These are phyloP conservation scores for Aspergillus homomorphus DNA, from an alignment of 495 filamentous ascomycete species.

Conservation along the genomic window DNA sequence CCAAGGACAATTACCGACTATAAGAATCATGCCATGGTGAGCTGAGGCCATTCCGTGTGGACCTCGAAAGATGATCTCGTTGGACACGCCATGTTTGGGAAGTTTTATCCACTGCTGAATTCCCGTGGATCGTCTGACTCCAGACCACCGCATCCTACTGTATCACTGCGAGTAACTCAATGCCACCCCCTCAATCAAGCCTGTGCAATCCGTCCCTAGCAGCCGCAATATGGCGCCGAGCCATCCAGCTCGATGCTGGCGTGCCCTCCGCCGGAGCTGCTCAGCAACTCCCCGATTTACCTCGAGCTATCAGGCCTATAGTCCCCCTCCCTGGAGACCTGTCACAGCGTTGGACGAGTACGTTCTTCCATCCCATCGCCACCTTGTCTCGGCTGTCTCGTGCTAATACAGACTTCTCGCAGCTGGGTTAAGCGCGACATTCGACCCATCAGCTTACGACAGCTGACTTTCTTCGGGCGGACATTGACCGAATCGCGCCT, in stretches of 20 bases:
- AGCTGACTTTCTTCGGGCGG: slow-evolving; percentile 91
- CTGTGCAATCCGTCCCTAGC: slow-evolving; percentile 16
- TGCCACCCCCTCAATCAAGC: slow-evolving; percentile 17
- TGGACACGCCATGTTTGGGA: slow-evolving; percentile 19
- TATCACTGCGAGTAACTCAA: slow-evolving; percentile 8
- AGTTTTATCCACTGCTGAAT: slow-evolving; percentile 8
- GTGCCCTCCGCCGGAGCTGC: slow-evolving; percentile 20
- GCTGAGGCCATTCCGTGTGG: slow-evolving; percentile 1
- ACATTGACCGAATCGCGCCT: slow-evolving; percentile 86
- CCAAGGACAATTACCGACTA: not conserved
- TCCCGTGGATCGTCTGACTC: slow-evolving; percentile 8
- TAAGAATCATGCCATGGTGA: slow-evolving; percentile 9
- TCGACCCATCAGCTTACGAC: slow-evolving; percentile 81
- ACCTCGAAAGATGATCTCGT: not conserved
- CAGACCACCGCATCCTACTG: slow-evolving; percentile 4
- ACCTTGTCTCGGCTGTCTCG: slow-evolving; percentile 11
- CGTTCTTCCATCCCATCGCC: slow-evolving; percentile 17
- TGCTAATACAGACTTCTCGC: slow-evolving; percentile 13
- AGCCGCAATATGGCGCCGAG: slow-evolving; percentile 31
- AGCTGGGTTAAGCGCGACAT: slow-evolving; percentile 88
- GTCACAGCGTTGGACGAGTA: slow-evolving; percentile 87
- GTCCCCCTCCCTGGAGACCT: slow-evolving; percentile 69
- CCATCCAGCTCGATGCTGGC: slow-evolving; percentile 35
- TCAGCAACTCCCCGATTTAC: slow-evolving; percentile 24
- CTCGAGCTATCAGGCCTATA: slow-evolving; percentile 26